These are phyloP conservation scores for Abelmoschus esculentus DNA, from an alignment of 345 rosid genomes.

Conservation along the genomic window DNA sequence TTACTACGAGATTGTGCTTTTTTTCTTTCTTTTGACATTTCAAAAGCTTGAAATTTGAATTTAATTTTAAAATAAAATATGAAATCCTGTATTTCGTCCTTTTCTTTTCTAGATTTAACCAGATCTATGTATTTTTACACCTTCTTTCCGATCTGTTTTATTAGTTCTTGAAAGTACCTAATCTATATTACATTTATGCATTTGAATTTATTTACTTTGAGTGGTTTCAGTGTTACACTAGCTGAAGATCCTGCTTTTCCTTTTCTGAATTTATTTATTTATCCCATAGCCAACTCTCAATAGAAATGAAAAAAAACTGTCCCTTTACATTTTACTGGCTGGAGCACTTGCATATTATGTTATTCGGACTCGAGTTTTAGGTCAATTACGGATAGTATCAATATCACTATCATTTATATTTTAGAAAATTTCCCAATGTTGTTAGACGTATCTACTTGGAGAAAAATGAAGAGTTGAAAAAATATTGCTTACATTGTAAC, in stretches of 20 bases:
- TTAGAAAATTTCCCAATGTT: no score
- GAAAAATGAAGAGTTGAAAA: not conserved
- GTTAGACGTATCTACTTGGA: not conserved
- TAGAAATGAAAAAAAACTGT: not conserved
- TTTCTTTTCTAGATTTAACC: conserved; percentile 3
- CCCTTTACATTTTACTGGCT: no score
- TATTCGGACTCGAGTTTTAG: no score
- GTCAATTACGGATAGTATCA: no score
- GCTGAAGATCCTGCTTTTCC: no score
- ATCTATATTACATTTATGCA: not conserved
- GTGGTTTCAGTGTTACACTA: no score
- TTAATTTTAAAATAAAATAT: not conserved
- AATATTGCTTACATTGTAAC: not conserved
- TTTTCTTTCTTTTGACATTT: not conserved
- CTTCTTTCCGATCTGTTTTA: not conserved
- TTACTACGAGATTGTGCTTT: conserved; percentile 7
- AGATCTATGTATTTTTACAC: conserved; percentile 8
- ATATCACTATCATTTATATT: no score
- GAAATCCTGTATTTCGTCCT: not conserved
- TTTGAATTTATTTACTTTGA: not conserved
- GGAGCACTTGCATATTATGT: no score
- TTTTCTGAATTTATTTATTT: not conserved
- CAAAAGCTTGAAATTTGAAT: not conserved
- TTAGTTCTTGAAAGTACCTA: not conserved
- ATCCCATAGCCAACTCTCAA: not conserved